phyloP scores from a whole-genome alignment of 371 early-diverging fungal species.

The Amoeboaphelidium protococcarum region DNA sequence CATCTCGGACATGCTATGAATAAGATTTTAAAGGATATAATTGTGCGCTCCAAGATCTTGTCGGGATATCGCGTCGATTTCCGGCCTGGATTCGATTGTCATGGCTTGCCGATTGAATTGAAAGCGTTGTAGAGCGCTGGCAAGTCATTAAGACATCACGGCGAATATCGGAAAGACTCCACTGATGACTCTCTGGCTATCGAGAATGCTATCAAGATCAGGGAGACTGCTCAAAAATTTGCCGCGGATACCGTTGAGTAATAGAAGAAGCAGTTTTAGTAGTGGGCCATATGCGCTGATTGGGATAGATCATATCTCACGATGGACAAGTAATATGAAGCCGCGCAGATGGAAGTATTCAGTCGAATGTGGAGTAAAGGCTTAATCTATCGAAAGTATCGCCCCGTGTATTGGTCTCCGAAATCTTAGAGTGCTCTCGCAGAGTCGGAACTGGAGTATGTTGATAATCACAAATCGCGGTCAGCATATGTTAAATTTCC shows the following conservation, averaged over 20 bases:
- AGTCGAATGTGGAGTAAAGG: constrained; percentile 40
- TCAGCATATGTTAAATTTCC: constrained; percentile 17
- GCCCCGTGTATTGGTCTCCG: constrained; percentile 79
- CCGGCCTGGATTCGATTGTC: constrained; percentile 90
- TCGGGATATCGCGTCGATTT: constrained; percentile 54
- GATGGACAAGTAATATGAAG: constrained; percentile 40
- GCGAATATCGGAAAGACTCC: constrained; percentile 5
- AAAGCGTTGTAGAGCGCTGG: constrained; percentile 42
- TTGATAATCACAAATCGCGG: constrained; percentile 46
- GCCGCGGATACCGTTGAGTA: constrained; percentile 34
- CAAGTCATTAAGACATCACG: constrained; percentile 5
- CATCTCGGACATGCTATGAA: constrained; percentile 85
- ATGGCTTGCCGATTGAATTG: constrained; percentile 85
- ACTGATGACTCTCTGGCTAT: constrained; percentile 31
- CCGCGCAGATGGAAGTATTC: constrained; percentile 45
- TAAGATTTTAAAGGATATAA: constrained; percentile 78
- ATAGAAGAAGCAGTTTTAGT: constrained; percentile 33
- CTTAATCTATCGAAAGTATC: constrained; percentile 41
- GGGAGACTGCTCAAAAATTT: constrained; percentile 31
- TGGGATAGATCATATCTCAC: constrained; percentile 58
- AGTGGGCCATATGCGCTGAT: constrained; percentile 60
- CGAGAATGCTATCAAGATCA: no score
- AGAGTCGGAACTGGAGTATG: constrained; percentile 73
- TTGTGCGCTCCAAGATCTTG: constrained; percentile 60
- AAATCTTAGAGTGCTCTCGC: constrained; percentile 70